A percentile compares a stretch with the other conserved stretches of the same genome.
phyloP scores from a whole-genome alignment of 2,329 filamentous ascomycete species.

The Canariomyces notabilis region DNA sequence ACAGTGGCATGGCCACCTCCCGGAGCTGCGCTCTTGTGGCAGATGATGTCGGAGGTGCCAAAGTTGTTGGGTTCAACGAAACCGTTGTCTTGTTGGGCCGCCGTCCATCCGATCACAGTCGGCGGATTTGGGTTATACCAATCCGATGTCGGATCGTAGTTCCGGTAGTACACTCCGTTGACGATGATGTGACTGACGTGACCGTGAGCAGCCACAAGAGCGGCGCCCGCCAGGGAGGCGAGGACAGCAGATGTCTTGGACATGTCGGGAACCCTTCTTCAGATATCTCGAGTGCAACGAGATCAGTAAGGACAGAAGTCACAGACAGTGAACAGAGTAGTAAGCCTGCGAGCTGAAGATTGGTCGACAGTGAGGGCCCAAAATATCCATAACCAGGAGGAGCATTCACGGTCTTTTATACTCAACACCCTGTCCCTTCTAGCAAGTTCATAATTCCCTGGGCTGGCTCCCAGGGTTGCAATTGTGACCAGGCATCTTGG shows the following conservation, averaged over 20 bases:
- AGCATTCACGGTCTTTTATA: neutral
- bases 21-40: constrained; percentile 38
- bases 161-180: constrained; percentile 39
- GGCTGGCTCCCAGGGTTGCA: neutral
- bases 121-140: constrained; percentile 36
- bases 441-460: neutral
- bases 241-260: constrained; percentile 17
- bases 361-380: neutral
- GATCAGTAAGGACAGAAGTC: neutral
- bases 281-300: neutral
- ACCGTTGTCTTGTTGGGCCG: constrained; percentile 43
- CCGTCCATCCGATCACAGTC: constrained; percentile 37
- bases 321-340: no score
- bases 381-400: neutral
- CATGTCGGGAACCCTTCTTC: constrained; percentile 4
- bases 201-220: constrained; percentile 33
- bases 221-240: constrained; percentile 20
- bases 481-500: neutral
- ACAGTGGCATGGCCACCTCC: constrained; percentile 36
- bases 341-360: neutral
- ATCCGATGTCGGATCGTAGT: constrained; percentile 37
- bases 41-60: constrained; percentile 39
- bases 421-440: neutral
- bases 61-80: constrained; percentile 43
- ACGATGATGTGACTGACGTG: constrained; percentile 40